Evolutionary conservation across 495 filamentous ascomycete genomes (phyloP), one percentile per base, ranked within the genome.

Genomic region (Astrothelium macrocarpum): DNA sequence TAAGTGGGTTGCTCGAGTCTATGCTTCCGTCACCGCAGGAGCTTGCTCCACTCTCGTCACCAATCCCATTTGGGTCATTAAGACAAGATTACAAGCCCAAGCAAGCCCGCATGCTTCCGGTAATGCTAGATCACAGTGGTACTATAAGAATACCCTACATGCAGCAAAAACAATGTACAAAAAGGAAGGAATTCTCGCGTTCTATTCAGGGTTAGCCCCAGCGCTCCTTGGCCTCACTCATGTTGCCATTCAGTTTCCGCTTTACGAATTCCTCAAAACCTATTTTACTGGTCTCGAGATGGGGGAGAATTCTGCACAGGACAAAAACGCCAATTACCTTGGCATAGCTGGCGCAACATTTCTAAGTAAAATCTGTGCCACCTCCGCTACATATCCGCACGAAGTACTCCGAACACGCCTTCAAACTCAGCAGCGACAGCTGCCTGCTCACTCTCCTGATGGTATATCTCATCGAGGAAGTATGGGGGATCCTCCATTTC

Each of bases 51-150:
- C 95, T 2, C 83, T 97, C 65, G 89, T 83, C 62, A 99, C 94
- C n/a, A 99, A 99, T 75, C 94, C 94, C 0, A 99, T 99, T 64
- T 99, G 94, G 94, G 95, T 99, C 31, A 95, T 99, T 76, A 99
- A 99, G 73, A 99, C 94, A 34, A 83, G 94, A 65, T 81, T 99
- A 43, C 97, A 97, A 93, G 94, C 95, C 2, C 93, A 97, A 70
- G 81, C 84, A 5, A 73, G 74, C 61, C 71, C 74, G 12, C 68
- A 71, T 32, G 76, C 78, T 43, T 75, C 68, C 26, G 81, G 84
- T 66, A 81, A 84, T 72, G 71, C 80, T 65, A 75, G 84, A 73
- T 80, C 86, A 11, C 91, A 91, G 31, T 97, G 91, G 90, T 87
- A 96, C 71, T 99, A 99, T 72, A 82, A 74, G 34, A 85, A 84